Percentiles rank a stretch among this genome's conserved stretches.
Evolutionary conservation across 2,329 filamentous ascomycete genomes (phyloP).

Genomic region (Hypoxylon sp.): DNA sequence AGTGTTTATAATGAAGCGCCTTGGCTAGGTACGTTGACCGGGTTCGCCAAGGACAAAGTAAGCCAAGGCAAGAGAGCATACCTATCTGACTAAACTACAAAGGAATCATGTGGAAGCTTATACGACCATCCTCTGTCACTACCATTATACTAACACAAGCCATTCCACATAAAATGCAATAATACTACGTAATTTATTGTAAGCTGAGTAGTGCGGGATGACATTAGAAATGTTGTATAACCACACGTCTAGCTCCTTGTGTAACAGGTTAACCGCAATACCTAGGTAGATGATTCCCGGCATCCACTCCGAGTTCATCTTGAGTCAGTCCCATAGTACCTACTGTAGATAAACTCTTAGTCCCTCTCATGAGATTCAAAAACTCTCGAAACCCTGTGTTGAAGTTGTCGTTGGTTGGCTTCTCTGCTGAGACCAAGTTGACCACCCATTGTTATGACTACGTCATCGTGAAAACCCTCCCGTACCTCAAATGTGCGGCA

Average conservation of each 20-base stretch:
- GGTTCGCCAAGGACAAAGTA: neutral
- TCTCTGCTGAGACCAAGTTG: neutral
- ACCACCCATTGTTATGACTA: conserved; percentile 1
- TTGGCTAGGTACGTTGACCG: neutral
- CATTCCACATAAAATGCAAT: too few relatives aligned
- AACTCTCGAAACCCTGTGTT: conserved; percentile 11
- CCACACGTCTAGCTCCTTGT: too few relatives aligned
- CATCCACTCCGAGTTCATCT: too few relatives aligned
- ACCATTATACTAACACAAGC: too few relatives aligned
- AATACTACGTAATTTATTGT: neutral
- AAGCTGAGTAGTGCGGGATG: too few relatives aligned
- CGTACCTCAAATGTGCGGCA: conserved; percentile 16
- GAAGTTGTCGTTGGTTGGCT: conserved; percentile 14
- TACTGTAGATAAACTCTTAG: neutral
- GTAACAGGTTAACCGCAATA: too few relatives aligned
- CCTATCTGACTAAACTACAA: neutral
- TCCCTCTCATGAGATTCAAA: neutral
- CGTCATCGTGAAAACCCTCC: conserved; percentile 18
- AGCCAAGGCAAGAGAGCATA: neutral
- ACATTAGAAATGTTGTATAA: too few relatives aligned
- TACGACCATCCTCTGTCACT: neutral
- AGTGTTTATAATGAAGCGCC: neutral
- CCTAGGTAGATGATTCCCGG: too few relatives aligned
- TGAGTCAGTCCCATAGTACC: too few relatives aligned
- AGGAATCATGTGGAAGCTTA: neutral